Base-by-base conservation (phyloP, 495 filamentous ascomycete genomes). In the Mytilinidion resinicola region DNA sequence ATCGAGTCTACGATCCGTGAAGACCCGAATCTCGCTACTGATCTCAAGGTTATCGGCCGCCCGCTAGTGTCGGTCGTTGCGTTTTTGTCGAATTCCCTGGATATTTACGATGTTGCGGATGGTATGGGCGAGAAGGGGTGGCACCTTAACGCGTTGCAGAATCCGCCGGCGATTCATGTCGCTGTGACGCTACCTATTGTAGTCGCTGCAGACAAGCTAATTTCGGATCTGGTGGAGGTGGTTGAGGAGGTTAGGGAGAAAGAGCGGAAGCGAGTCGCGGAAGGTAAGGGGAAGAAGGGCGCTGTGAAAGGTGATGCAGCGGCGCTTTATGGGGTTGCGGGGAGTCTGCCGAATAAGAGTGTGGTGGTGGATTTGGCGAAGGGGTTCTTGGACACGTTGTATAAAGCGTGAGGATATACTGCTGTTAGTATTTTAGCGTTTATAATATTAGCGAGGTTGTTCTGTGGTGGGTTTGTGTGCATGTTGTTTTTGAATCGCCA, bases 111-210 rank as follows among this genome's bases (percentile, higher is more conserved):
- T 57, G 60, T 74, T 21, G 72, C 72, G 14, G 72, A 74, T 53
- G 67, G 38, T 7, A 97, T 99, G 84, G 81, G 78, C 47, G 77
- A 76, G 2, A 82, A 83, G 63, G 93, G 93, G 20, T 99, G 93
- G 93, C 93, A 97, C 72, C 79, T 99, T 48, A 99, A 96, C 67
- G 90, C 92, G 7, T 77, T 97, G 52, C 93, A 99, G 69, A 83
- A 82, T 51, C 93, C 93, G 8, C 82, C 95, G 0, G 95, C 90
- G n/a, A 88, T 99, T 19, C 93, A 99, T 72, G 86, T 96, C 25
- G 93, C 93, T n/a, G 88, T 96, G 49, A 97, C 95, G 1, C 64
- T 90, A 64, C 93, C 92, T 11, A 86, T 95, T n/a, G 83, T 85
- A 9, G 78, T 77, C 60, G 85, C 84, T 38, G 91, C 86, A 61